Evolutionary conservation across 139 green algal genomes (phyloP).

Genomic region (Closterium sp.): DNA sequence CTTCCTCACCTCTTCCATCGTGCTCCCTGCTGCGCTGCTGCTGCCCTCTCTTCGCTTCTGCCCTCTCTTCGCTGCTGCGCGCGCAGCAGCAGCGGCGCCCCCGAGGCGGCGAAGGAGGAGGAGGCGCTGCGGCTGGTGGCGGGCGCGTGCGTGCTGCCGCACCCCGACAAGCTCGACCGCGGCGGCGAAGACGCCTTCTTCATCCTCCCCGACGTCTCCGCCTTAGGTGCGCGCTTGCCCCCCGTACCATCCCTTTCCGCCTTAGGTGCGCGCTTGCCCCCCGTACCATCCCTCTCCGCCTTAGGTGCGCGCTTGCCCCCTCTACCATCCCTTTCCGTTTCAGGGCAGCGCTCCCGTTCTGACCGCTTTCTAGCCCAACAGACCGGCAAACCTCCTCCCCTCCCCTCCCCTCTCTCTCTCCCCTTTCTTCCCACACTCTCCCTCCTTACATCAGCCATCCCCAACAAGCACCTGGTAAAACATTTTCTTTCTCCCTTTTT

Average conservation of each 20-base stretch:
- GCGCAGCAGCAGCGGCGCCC: neutral
- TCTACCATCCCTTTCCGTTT: neutral
- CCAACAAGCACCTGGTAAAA: too few relatives aligned
- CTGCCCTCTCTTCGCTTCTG: neutral
- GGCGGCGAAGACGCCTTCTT: conserved; percentile 88
- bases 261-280: neutral
- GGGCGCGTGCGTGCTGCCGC: conserved; percentile 62
- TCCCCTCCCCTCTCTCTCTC: neutral
- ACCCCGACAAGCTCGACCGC: conserved; percentile 76
- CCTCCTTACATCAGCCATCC: neutral
- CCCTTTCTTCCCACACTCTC: too few relatives aligned
- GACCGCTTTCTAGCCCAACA: too few relatives aligned
- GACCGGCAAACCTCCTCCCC: neutral
- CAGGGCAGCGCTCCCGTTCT: neutral
- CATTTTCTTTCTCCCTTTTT: too few relatives aligned
- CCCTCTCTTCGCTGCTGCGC: neutral
- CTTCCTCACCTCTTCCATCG: neutral
- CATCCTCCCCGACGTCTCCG: conserved; percentile 61
- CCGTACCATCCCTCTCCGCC: neutral
- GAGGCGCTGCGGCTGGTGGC: conserved; percentile 27
- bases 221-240: conserved; percentile 1
- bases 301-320: neutral
- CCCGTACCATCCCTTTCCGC: neutral
- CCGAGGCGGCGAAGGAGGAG: neutral
- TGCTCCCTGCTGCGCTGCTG: neutral